Base-by-base conservation (phyloP, 192 early-diverging fungal species). In the Coemansia sp. region DNA sequence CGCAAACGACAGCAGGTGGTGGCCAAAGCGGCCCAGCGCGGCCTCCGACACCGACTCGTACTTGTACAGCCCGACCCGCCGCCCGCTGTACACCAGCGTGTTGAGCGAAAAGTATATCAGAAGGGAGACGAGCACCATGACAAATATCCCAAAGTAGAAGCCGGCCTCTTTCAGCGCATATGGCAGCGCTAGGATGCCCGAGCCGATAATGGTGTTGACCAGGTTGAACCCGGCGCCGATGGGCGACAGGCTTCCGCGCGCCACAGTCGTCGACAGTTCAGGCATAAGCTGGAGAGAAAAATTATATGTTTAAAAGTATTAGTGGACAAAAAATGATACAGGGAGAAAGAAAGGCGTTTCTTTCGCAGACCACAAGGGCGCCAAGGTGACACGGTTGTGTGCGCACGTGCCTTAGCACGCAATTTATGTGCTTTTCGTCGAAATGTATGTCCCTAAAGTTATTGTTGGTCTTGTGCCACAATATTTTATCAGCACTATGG, bases 161-260 rank as follows among this genome's bases (percentile, higher is more conserved):
- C 87, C 87, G 5, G 73, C 81, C 19, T 83, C 80, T 22, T 68
- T 69, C 35, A 89, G 73, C 7, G 87, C 85, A 64, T 84, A 89
- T 11, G 87, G 83, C 24, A 89, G 62, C 5, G 84, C 87, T 10
- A 89, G 74, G 23, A 89, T 82, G 10, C 87, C 87, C 6, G 86
- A 85, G 12, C 87, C 87, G 30, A 87, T 84, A 12, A 85, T 84
- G 2, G 85, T 85, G 63, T 89, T 89, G 49, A 89, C 82, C 49
- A 89, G 77, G 60, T 85, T 87, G 54, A 85, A 75, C 18, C 85
- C 71, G 7, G 72, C 72, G 18, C 65, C 71, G 5, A 74, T 38
- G 1, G 72, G 56, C 53, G 77, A 74, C 29, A 58, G 48, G 42
- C 23, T 40, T 18, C 70, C 76, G 14, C 29, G 32, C 54, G 8